Percentiles rank a stretch among this genome's conserved stretches.
Evolutionary conservation across 176 grass and related monocot genomes (phyloP).

Genomic region (Cocos nucifera): DNA sequence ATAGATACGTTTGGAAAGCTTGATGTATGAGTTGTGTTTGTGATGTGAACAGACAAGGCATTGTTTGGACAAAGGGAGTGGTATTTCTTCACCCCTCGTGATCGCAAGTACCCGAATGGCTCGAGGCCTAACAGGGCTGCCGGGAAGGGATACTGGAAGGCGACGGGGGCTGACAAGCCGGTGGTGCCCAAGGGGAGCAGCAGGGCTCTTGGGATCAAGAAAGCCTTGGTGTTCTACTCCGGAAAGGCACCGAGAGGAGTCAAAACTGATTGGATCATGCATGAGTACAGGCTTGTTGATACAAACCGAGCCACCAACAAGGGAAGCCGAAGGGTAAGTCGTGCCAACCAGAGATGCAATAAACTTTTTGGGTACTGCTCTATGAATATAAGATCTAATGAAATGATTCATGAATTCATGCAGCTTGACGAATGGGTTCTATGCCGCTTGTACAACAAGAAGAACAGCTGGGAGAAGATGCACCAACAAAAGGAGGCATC

Average conservation of each 20-base stretch:
- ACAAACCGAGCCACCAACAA: background rate
- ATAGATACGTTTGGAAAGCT: too few relatives aligned
- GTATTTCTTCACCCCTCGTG: slow-evolving; percentile 17
- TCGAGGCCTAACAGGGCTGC: slow-evolving; percentile 9
- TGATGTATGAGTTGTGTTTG: too few relatives aligned
- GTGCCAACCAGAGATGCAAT: background rate
- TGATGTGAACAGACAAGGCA: background rate
- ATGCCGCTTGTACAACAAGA: slow-evolving; percentile 19
- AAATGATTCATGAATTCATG: background rate
- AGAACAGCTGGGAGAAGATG: slow-evolving; percentile 15
- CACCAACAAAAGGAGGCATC: background rate
- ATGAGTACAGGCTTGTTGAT: slow-evolving; percentile 12
- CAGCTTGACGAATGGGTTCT: slow-evolving; percentile 18
- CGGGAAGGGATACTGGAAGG: slow-evolving; percentile 10
- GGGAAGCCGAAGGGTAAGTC: slow-evolving; percentile 1
- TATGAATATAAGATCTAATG: background rate
- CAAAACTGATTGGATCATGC: slow-evolving; percentile 21
- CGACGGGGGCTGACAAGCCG: slow-evolving; percentile 8
- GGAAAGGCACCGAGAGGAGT: slow-evolving; percentile 1
- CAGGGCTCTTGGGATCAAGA: slow-evolving; percentile 1
- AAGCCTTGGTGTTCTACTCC: slow-evolving; percentile 13
- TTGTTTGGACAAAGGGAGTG: slow-evolving; percentile 12
- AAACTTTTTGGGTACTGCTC: background rate
- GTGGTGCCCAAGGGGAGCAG: background rate
- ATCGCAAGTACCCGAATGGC: slow-evolving; percentile 8